A percentile compares a stretch with the other conserved stretches of the same genome.
Evolutionary conservation across 129 eudicot species (phyloP).

Genomic region (Lactuca saligna): DNA sequence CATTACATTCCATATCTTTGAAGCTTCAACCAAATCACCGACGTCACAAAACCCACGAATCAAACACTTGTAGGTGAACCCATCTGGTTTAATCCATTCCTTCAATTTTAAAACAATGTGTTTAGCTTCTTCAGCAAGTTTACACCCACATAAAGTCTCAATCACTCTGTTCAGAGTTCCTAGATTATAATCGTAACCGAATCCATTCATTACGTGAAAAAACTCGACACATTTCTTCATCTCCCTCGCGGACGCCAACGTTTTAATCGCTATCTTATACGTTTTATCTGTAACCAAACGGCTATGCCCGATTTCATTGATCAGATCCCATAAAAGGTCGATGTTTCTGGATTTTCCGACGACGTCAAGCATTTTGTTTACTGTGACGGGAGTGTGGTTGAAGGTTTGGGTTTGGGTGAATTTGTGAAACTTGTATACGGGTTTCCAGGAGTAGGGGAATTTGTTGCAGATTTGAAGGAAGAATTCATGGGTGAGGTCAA

Average conservation of each 20-base stretch:
- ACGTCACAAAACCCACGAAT: conserved; percentile 77
- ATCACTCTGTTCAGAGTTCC: conserved; percentile 59
- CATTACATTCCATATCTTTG: conserved; percentile 83
- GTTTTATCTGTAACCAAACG: conserved; percentile 52
- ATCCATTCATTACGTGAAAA: conserved; percentile 65
- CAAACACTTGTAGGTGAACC: conserved; percentile 66
- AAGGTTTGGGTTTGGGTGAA: conserved; percentile 54
- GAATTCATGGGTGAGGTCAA: conserved; percentile 77
- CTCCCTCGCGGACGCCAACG: conserved; percentile 73
- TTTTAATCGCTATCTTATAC: conserved; percentile 47
- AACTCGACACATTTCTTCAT: conserved; percentile 76
- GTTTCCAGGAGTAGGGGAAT: conserved; percentile 79
- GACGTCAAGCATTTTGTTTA: conserved; percentile 71
- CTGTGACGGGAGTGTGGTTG: conserved; percentile 62
- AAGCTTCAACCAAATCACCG: conserved; percentile 74
- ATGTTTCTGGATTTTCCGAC: conserved; percentile 76
- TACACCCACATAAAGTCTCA: conserved; percentile 49
- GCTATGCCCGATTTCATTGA: conserved; percentile 38
- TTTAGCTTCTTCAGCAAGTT: conserved; percentile 72
- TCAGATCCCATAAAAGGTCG: conserved; percentile 64
- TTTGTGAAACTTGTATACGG: conserved; percentile 63
- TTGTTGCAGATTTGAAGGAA: conserved; percentile 88
- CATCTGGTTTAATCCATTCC: conserved; percentile 55
- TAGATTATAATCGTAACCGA: conserved; percentile 61
- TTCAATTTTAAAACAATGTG: conserved; percentile 62